Evolutionary conservation across 2,329 filamentous ascomycete genomes (phyloP).

Genomic region (Hypoxylon sp.): DNA sequence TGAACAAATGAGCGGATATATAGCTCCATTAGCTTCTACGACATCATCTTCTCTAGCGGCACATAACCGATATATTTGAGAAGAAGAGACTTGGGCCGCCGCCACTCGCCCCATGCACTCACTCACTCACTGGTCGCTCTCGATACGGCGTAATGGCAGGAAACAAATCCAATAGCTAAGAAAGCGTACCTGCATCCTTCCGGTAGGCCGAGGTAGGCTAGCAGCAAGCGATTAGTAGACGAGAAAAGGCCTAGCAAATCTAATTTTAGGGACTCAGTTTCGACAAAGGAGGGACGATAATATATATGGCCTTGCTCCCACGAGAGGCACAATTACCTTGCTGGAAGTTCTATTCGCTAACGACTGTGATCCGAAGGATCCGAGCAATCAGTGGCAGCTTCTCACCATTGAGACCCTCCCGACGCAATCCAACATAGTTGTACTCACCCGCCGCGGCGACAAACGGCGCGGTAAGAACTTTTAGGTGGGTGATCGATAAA

Average conservation of each 20-base stretch:
- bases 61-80: background rate
- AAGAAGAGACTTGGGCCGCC: background rate
- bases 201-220: background rate
- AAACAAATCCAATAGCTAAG: background rate
- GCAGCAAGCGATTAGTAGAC: background rate
- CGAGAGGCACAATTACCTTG: background rate
- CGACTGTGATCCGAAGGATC: background rate
- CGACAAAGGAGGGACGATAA: background rate
- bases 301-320: background rate
- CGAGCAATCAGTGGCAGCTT: too few species aligned
- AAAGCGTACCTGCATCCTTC: background rate
- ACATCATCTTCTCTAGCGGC: background rate
- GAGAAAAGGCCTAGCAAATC: background rate
- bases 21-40: background rate
- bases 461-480: background rate
- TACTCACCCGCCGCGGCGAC: background rate
- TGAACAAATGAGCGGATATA: background rate
- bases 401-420: background rate
- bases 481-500: background rate
- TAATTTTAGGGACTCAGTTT: background rate
- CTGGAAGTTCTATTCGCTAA: background rate
- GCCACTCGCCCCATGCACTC: background rate
- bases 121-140: background rate
- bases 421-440: background rate
- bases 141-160: background rate